These are phyloP conservation scores for Papiliotrema laurentii DNA, from an alignment of 1,284 basidiomycete species.

Conservation along the genomic window DNA sequence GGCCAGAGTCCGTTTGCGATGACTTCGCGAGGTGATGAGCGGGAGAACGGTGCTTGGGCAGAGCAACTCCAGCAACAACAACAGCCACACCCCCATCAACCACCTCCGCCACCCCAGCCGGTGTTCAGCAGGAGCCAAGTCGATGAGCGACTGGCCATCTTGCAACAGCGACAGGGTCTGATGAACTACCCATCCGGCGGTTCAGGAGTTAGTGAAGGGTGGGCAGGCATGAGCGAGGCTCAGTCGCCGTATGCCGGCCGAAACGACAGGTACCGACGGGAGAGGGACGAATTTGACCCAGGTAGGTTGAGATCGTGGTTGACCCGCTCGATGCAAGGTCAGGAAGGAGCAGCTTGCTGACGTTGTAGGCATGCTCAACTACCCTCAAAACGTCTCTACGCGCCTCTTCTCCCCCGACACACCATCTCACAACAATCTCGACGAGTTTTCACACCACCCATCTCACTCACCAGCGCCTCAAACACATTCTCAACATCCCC, in stretches of 20 bases:
- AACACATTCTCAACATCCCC: neutral
- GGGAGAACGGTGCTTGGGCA: neutral
- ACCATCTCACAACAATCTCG: neutral
- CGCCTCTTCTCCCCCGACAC: slow-evolving; percentile 11
- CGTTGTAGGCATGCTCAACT: neutral
- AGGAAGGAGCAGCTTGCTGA: slow-evolving; percentile 4
- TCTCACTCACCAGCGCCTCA: neutral
- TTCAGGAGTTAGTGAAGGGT: neutral
- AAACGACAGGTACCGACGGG: neutral
- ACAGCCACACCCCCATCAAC: slow-evolving; percentile 1
- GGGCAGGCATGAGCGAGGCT: neutral
- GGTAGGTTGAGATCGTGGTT: slow-evolving; percentile 1
- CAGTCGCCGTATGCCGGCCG: neutral
- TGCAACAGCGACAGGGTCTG: neutral
- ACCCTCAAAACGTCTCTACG: neutral
- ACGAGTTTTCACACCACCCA: slow-evolving; percentile 2
- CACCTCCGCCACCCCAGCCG: too few species aligned
- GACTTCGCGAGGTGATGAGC: neutral
- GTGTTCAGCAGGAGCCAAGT: too few species aligned
- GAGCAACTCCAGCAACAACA: neutral
- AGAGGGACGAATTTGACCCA: slow-evolving; percentile 12
- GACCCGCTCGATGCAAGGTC: neutral
- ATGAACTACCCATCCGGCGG: neutral
- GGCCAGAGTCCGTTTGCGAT: slow-evolving; percentile 28
- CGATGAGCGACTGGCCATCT: neutral